Percentiles rank a stretch among this genome's conserved stretches.
These are phyloP conservation scores for Neurospora cerealis DNA, from an alignment of 495 filamentous ascomycete species.

Conservation along the genomic window DNA sequence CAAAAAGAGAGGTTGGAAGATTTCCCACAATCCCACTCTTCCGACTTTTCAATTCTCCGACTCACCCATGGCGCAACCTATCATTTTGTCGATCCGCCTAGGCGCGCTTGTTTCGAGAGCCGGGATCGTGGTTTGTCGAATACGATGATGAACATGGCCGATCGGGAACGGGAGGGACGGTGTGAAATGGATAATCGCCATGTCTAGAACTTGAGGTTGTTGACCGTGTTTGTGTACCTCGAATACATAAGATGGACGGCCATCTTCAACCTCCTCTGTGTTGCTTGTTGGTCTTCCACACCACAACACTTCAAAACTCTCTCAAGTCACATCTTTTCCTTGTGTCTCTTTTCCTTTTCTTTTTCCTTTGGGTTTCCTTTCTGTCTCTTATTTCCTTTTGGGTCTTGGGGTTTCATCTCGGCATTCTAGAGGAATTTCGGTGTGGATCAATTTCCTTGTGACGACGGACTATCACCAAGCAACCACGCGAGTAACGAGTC, in stretches of 20 bases:
- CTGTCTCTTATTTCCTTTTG: slow-evolving; percentile 6
- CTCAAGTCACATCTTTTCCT: slow-evolving; percentile 9
- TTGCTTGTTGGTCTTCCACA: neutral
- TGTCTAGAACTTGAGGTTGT: slow-evolving; percentile 1
- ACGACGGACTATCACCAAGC: neutral
- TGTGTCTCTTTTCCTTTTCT: slow-evolving; percentile 12
- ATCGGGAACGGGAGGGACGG: neutral
- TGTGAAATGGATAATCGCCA: neutral
- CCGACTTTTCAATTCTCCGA: neutral
- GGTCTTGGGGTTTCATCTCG: slow-evolving; percentile 1
- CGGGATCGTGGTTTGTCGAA: neutral
- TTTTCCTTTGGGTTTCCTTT: slow-evolving; percentile 18
- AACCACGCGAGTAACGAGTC: neutral
- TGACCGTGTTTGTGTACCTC: neutral
- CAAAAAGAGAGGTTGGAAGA: neutral
- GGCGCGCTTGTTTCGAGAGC: neutral
- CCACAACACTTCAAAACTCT: slow-evolving; percentile 1
- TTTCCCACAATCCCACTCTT: neutral
- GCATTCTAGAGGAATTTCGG: slow-evolving; percentile 14
- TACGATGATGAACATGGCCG: neutral
- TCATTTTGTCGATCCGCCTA: neutral
- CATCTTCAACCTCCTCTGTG: neutral
- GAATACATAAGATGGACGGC: neutral
- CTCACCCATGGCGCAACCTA: neutral
- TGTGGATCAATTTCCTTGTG: slow-evolving; percentile 7